Evolutionary conservation across 2,329 filamentous ascomycete species (phyloP).

Genomic region (Colletotrichum sp.): DNA sequence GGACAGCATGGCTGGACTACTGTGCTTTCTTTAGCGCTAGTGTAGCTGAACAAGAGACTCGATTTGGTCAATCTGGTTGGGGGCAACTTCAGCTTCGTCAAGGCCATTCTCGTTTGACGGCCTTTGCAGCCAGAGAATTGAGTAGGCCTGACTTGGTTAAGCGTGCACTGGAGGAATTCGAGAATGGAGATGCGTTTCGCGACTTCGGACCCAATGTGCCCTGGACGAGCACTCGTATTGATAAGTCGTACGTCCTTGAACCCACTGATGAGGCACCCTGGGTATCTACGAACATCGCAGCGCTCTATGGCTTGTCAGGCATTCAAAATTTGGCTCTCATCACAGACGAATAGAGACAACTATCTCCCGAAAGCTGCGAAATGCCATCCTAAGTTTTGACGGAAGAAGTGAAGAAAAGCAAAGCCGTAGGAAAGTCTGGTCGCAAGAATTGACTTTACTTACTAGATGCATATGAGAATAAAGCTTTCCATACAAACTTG

Average conservation of each 20-base stretch:
- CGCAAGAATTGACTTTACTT: no score
- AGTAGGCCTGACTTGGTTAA: slow-evolving; percentile 50
- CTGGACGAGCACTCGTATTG: slow-evolving; percentile 42
- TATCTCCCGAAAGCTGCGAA: no score
- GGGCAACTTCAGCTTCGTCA: slow-evolving; percentile 52
- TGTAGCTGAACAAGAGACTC: slow-evolving; percentile 50
- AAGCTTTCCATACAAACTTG: no score
- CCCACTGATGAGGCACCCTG: slow-evolving; percentile 60
- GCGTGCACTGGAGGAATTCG: slow-evolving; percentile 60
- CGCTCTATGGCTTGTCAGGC: slow-evolving; percentile 60
- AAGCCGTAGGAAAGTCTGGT: no score
- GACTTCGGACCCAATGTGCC: slow-evolving; percentile 26
- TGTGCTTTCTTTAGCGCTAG: slow-evolving; percentile 60
- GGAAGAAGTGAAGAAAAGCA: no score
- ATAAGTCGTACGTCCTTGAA: slow-evolving; percentile 46
- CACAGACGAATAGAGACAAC: background rate
- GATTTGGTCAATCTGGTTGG: slow-evolving; percentile 54
- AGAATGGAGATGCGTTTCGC: slow-evolving; percentile 46
- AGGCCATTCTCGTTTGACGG: slow-evolving; percentile 62
- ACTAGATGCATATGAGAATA: no score
- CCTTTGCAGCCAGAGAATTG: slow-evolving; percentile 50
- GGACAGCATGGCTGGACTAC: slow-evolving; percentile 62
- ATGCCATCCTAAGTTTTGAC: no score
- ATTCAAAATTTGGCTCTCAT: slow-evolving; percentile 58
- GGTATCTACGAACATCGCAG: slow-evolving; percentile 60